Evolutionary conservation across 2,329 filamentous ascomycete species (phyloP).

Genomic region (Alternaria metachromatica): DNA sequence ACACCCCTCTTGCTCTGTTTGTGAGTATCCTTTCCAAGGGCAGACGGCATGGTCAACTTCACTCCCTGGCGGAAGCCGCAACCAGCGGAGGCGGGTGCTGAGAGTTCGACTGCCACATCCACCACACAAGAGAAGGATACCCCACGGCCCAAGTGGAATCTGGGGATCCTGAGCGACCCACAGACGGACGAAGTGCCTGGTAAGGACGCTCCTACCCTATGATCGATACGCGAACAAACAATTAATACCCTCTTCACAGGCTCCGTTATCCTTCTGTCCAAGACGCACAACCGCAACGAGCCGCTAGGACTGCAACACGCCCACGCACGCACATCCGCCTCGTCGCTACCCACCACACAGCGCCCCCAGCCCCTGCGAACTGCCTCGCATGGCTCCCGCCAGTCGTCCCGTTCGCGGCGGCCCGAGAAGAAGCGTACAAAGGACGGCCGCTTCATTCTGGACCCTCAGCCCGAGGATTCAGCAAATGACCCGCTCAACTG

Average conservation of each 20-base stretch:
- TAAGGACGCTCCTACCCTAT: slow-evolving; percentile 50
- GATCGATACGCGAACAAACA: background rate
- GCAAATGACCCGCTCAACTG: slow-evolving; percentile 93
- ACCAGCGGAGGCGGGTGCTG: background rate
- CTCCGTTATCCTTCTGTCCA: slow-evolving; percentile 66
- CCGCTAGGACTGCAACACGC: slow-evolving; percentile 67
- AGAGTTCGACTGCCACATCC: slow-evolving; percentile 2
- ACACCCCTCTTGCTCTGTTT: background rate
- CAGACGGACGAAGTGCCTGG: slow-evolving; percentile 87
- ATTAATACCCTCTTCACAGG: slow-evolving; percentile 48
- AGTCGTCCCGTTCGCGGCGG: slow-evolving; percentile 26
- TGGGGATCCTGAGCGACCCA: slow-evolving; percentile 85
- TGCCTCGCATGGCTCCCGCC: slow-evolving; percentile 28
- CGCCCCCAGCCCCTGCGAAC: slow-evolving; percentile 23
- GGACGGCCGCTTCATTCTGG: slow-evolving; percentile 84
- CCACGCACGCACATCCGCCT: slow-evolving; percentile 65
- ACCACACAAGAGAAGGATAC: slow-evolving; percentile 11
- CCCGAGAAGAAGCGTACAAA: slow-evolving; percentile 74
- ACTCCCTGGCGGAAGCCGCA: slow-evolving; percentile 25
- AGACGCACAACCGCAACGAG: slow-evolving; percentile 64
- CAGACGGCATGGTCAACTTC: slow-evolving; percentile 24
- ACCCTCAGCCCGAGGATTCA: slow-evolving; percentile 91
- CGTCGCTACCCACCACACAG: slow-evolving; percentile 54
- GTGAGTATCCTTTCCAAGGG: background rate
- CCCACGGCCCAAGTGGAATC: slow-evolving; percentile 52